These are phyloP conservation scores for Verticillium zaregamsianum DNA, from an alignment of 2,329 filamentous ascomycete genomes.

Conservation along the genomic window DNA sequence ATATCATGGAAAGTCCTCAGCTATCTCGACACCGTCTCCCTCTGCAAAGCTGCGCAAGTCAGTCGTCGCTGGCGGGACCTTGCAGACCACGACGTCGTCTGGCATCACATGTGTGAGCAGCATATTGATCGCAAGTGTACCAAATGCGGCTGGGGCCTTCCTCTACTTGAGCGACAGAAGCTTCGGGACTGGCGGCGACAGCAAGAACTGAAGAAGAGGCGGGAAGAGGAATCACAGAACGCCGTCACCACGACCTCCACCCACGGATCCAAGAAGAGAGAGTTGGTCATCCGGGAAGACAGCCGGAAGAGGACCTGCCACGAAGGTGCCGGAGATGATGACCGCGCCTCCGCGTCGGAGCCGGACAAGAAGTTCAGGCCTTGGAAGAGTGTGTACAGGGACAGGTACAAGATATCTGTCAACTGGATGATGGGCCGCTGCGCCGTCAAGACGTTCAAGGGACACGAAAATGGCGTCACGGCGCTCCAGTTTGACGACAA, in stretches of 20 bases:
- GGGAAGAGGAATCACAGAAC: conserved; percentile 9
- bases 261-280: conserved; percentile 28
- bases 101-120: conserved; percentile 90
- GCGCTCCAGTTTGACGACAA: conserved; percentile 70
- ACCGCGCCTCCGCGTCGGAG: conserved; percentile 24
- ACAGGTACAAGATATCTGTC: conserved; percentile 89
- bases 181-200: conserved; percentile 83
- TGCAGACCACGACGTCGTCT: conserved; percentile 96
- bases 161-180: conserved; percentile 82
- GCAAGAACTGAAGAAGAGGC: conserved; percentile 55
- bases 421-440: conserved; percentile 98
- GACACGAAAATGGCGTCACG: conserved; percentile 71
- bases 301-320: conserved; percentile 31
- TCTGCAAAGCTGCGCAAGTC: conserved; percentile 95
- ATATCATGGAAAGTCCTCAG: conserved; percentile 91
- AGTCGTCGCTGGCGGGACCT: conserved; percentile 82
- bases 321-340: conserved; percentile 9
- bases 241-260: conserved; percentile 13
- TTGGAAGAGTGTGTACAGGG: conserved; percentile 96
- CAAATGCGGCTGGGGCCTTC: conserved; percentile 85
- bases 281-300: conserved; percentile 21
- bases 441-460: conserved; percentile 77
- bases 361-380: conserved; percentile 52
- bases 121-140: conserved; percentile 78
- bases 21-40: conserved; percentile 86